Percentiles rank a stretch among this genome's conserved stretches.
phyloP scores from a whole-genome alignment of 495 filamentous ascomycete species.

The Aspergillus cavernicola region DNA sequence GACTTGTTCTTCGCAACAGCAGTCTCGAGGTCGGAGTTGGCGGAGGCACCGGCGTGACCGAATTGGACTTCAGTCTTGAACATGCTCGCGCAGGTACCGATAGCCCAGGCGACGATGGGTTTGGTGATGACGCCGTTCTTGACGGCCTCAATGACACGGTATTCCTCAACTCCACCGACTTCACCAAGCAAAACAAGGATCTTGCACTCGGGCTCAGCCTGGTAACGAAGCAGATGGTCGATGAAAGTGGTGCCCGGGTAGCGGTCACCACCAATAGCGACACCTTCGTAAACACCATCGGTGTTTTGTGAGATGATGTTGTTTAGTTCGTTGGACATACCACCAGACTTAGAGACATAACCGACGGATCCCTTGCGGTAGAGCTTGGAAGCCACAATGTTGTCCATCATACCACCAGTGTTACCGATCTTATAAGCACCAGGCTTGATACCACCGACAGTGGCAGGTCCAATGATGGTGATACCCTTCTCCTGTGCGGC shows the following conservation, averaged over 20 bases:
- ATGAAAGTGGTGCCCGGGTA: slow-evolving; percentile 99
- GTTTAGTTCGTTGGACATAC: slow-evolving; percentile 99
- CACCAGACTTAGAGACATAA: slow-evolving; percentile 99
- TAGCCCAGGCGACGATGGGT: slow-evolving; percentile 98
- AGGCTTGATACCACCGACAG: slow-evolving; percentile 98
- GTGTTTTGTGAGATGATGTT: slow-evolving; percentile 96
- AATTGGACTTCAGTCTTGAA: slow-evolving; percentile 99
- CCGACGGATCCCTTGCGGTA: slow-evolving; percentile 98
- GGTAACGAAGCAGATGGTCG: slow-evolving; percentile 92
- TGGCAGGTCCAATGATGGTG: slow-evolving; percentile 97
- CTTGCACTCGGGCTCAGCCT: slow-evolving; percentile 95
- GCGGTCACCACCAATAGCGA: slow-evolving; percentile 97
- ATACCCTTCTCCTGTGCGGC: slow-evolving; percentile 96
- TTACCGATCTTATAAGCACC: slow-evolving; percentile 99
- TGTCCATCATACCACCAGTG: slow-evolving; percentile 99
- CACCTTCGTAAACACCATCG: slow-evolving; percentile 97
- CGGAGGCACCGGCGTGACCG: slow-evolving; percentile 96
- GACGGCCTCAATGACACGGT: slow-evolving; percentile 97
- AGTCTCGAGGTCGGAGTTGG: slow-evolving; percentile 98
- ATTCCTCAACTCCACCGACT: slow-evolving; percentile 99
- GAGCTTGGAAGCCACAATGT: slow-evolving; percentile 99
- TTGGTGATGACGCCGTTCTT: slow-evolving; percentile 93
- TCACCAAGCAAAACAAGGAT: slow-evolving; percentile 93
- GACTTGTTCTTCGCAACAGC: slow-evolving; percentile 92
- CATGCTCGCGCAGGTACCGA: slow-evolving; percentile 98